phyloP scores from a whole-genome alignment of 352 stramenopile genomes.

The Phytophthora lateralis region DNA sequence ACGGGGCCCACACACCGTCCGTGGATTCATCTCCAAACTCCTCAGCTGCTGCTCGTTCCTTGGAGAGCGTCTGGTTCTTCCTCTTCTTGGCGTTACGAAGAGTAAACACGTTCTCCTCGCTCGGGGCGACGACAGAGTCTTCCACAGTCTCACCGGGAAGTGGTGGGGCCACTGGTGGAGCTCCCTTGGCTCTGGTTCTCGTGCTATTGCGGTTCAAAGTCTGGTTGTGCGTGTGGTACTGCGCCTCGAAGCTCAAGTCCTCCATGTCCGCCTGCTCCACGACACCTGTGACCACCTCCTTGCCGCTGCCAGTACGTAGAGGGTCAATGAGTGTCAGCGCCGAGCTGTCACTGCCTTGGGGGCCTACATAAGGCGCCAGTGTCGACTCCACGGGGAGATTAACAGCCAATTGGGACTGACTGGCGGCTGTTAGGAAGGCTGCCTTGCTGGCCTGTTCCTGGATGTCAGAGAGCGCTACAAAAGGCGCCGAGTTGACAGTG shows the following conservation, averaged over 20 bases:
- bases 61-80: slow-evolving; percentile 41
- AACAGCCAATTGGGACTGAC: slow-evolving; percentile 50
- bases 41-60: slow-evolving; percentile 43
- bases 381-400: slow-evolving; percentile 77
- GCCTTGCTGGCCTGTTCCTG: slow-evolving; percentile 39
- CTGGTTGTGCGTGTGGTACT: slow-evolving; percentile 84
- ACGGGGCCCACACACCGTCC: slow-evolving; percentile 72
- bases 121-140: slow-evolving; percentile 30
- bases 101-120: slow-evolving; percentile 48
- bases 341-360: slow-evolving; percentile 20
- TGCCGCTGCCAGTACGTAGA: slow-evolving; percentile 56
- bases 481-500: slow-evolving; percentile 61
- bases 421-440: slow-evolving; percentile 42
- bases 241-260: slow-evolving; percentile 79
- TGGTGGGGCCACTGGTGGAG: slow-evolving; percentile 29
- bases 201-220: slow-evolving; percentile 31
- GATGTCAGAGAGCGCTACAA: slow-evolving; percentile 36
- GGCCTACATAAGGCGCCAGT: slow-evolving; percentile 56
- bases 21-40: slow-evolving; percentile 48
- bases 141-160: slow-evolving; percentile 25
- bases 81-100: slow-evolving; percentile 45
- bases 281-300: slow-evolving; percentile 78
- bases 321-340: slow-evolving; percentile 25
- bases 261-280: slow-evolving; percentile 76
- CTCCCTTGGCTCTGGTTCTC: slow-evolving; percentile 31